Percentiles rank a stretch among this genome's conserved stretches.
Evolutionary conservation across 140 eudicot species (phyloP).

Genomic region (Bidens hawaiensis): DNA sequence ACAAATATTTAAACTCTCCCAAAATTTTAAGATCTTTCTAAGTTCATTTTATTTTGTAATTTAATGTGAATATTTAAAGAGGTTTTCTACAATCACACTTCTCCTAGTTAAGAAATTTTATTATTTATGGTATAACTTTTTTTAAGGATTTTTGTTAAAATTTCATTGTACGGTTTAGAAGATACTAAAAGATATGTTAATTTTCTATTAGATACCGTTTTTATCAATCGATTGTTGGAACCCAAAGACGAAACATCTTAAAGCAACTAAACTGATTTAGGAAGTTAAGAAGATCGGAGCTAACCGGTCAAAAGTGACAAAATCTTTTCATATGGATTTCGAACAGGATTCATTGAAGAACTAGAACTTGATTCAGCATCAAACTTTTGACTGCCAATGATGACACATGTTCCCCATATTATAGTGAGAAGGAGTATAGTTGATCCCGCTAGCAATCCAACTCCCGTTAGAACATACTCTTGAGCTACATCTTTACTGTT

Average conservation of each 20-base stretch:
- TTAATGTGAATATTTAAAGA: neutral
- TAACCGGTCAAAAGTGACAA: constrained; percentile 37
- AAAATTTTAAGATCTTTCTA: neutral
- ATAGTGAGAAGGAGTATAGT: constrained; percentile 63
- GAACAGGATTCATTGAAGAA: constrained; percentile 8
- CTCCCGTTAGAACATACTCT: constrained; percentile 65
- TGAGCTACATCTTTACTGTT: constrained; percentile 54
- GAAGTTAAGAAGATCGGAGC: constrained; percentile 9
- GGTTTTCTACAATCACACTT: neutral
- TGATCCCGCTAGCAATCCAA: constrained; percentile 78
- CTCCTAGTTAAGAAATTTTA: neutral
- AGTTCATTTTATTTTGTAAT: neutral
- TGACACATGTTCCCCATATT: constrained; percentile 78
- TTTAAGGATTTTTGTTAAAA: neutral
- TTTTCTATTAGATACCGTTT: neutral
- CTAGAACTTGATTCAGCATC: constrained; percentile 7
- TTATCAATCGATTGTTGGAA: neutral
- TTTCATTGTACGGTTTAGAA: neutral
- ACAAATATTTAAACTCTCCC: neutral
- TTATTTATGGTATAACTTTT: too few relatives aligned
- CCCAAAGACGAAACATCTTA: neutral
- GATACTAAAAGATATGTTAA: neutral
- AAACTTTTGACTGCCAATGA: constrained; percentile 38
- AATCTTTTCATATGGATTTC: constrained; percentile 22
- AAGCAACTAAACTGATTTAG: neutral